Conservation (phyloP, 768 basidiomycete genomes). For the Russula earlei region DNA sequence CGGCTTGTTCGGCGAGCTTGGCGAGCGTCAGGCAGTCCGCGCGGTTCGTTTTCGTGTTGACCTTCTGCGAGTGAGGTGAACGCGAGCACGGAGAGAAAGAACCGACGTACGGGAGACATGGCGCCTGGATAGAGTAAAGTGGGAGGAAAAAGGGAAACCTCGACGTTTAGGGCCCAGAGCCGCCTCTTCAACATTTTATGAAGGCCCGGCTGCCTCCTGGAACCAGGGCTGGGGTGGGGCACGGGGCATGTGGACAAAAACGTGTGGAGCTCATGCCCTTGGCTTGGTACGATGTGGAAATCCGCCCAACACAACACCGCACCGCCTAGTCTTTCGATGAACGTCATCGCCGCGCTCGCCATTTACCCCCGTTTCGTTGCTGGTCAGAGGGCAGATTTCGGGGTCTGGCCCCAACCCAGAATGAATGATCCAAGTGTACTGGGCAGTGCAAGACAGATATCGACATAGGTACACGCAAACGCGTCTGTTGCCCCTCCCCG, state of each 20-base stretch:
- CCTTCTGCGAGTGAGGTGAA: conserved; percentile 9
- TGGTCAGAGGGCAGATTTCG: neutral
- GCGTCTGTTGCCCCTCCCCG: no score
- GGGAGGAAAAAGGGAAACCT: neutral
- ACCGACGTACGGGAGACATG: conserved; percentile 17
- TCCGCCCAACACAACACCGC: no score
- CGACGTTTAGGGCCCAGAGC: neutral
- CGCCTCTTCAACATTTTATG: conserved; percentile 5
- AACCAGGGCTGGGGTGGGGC: conserved; percentile 19
- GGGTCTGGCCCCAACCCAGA: neutral
- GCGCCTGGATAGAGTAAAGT: neutral
- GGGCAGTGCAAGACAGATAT: no score
- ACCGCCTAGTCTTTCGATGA: no score
- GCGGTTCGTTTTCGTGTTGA: conserved; percentile 18
- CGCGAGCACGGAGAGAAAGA: neutral
- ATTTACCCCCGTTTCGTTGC: no score
- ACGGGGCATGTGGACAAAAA: conserved; percentile 13
- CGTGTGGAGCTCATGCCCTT: conserved; percentile 9
- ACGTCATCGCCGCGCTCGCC: neutral
- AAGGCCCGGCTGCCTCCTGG: neutral
- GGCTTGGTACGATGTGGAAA: neutral
- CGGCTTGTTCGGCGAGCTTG: conserved; percentile 80
- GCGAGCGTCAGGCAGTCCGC: conserved; percentile 49
- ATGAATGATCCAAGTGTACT: no score
- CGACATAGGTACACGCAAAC: no score